Percentiles rank a stretch among this genome's conserved stretches.
Conservation (phyloP, 495 filamentous ascomycete genomes). For the Trichoderma erinaceum region DNA sequence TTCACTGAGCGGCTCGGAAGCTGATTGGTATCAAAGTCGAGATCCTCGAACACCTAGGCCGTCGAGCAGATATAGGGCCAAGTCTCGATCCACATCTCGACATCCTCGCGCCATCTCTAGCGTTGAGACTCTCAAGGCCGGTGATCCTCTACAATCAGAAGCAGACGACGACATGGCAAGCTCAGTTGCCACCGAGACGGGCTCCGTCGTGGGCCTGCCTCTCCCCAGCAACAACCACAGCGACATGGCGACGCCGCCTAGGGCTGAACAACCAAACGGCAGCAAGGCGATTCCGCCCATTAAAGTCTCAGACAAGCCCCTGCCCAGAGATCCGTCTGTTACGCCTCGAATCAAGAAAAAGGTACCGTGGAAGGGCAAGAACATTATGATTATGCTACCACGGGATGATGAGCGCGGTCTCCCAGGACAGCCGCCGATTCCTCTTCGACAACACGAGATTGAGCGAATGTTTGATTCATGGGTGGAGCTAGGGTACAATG, state of each 20-base stretch:
- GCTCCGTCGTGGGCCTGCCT: constrained; percentile 30
- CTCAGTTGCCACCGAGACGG: constrained; percentile 28
- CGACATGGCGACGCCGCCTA: constrained; percentile 11
- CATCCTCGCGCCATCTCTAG: constrained; percentile 47
- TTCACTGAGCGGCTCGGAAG: constrained; percentile 54
- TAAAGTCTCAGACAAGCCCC: constrained; percentile 31
- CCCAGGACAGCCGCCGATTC: constrained; percentile 49
- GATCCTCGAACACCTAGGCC: constrained; percentile 35
- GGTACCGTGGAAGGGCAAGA: constrained; percentile 66
- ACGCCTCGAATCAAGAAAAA: constrained; percentile 49
- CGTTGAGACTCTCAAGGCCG: constrained; percentile 55
- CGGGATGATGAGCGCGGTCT: constrained; percentile 59
- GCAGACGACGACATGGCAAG: constrained; percentile 39
- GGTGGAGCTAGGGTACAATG: constrained; percentile 70
- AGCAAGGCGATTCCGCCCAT: constrained; percentile 26
- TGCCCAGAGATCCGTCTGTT: constrained; percentile 25
- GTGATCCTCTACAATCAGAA: constrained; percentile 28
- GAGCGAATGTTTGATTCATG: constrained; percentile 60
- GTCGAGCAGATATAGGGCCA: constrained; percentile 33
- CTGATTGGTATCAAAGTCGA: constrained; percentile 37
- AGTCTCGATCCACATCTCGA: constrained; percentile 36
- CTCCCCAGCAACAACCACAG: background rate
- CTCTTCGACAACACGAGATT: constrained; percentile 58
- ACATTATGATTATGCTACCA: constrained; percentile 65
- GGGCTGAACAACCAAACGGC: constrained; percentile 25